Evolutionary conservation across 352 stramenopile species (phyloP).

Genomic region (Globisporangium uncinulatum): DNA sequence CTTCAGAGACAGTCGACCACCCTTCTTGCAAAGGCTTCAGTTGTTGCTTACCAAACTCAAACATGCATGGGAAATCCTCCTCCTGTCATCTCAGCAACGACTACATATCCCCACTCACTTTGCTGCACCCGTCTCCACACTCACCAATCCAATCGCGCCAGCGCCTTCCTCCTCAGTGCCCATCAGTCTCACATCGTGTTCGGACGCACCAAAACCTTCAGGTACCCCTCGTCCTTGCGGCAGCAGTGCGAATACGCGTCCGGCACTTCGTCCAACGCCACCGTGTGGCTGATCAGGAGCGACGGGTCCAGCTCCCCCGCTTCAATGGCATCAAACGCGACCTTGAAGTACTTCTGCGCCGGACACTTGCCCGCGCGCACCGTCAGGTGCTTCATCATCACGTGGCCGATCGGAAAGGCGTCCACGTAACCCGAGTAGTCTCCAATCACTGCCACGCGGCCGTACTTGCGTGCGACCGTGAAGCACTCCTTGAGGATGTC

Average conservation of each 20-base stretch:
- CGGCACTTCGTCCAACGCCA: conserved; percentile 47
- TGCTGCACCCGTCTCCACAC: too few species aligned
- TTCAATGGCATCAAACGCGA: conserved; percentile 19
- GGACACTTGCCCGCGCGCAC: conserved; percentile 28
- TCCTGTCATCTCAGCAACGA: too few species aligned
- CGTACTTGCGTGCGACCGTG: conserved; percentile 28
- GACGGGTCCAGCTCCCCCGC: conserved; percentile 23
- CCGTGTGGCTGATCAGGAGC: conserved; percentile 47
- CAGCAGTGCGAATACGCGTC: conserved; percentile 42
- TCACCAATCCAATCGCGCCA: too few species aligned
- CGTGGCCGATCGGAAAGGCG: conserved; percentile 34
- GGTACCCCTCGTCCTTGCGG: conserved; percentile 49
- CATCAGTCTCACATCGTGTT: conserved; percentile 16
- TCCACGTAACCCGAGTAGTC: conserved; percentile 28
- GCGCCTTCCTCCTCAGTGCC: too few species aligned
- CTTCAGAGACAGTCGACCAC: too few species aligned
- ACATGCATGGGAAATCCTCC: too few species aligned
- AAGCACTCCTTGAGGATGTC: conserved; percentile 59
- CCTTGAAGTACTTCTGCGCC: conserved; percentile 29
- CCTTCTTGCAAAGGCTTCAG: too few species aligned
- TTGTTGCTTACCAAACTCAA: too few species aligned
- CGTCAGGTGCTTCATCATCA: conserved; percentile 45
- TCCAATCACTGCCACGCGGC: conserved; percentile 22
- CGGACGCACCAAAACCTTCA: conserved; percentile 60
- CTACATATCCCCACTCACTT: too few species aligned